Evolutionary conservation across 2,329 filamentous ascomycete species (phyloP), one percentile per base, ranked within the genome.

Genomic region (Fusarium beomiforme): DNA sequence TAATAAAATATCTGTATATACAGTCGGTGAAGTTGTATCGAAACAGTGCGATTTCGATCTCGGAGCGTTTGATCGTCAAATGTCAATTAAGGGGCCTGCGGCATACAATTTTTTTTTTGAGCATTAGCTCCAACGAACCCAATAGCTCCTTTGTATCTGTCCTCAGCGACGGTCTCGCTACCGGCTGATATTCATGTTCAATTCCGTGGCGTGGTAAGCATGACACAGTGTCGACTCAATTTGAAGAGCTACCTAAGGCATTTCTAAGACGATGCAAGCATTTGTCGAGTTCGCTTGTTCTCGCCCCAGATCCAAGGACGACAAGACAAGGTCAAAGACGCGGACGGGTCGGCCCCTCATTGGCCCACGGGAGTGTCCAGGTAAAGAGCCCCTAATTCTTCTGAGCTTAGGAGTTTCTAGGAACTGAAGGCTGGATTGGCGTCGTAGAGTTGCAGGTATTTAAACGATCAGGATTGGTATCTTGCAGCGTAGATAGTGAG

Each of bases 261-360:
- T 46, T 37, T 54, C 24, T 46, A 55, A 33, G 43, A 67, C 57
- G 63, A 69, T 56, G 58, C 50, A 64, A 53, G 53, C 44, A 62
- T 58, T 62, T 71, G 64, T 74, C 64, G 37, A 42, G 44, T 31
- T 76, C 63, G 67, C 70, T 65, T 71, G 58, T 60, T 58, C 61
- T 69, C 62, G 54, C 60, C 64, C 63, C 69, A 51, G 69, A 70
- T 71, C 68, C 56, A 67, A 57, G 46, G 34, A 70, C 59, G 57
- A 57, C 66, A 57, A 47, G 68, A 70, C 62, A 72, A 58, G 63
- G 66, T 57, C 63, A 61, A 67, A 72, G 72, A 71, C 34, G 70
- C 60, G 73, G 70, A 76, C 65, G 73, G 74, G 73, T 76, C 75
- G 73, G 69, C 69, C 73, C 71, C 74, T 76, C 63, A 76, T 76